Evolutionary conservation across 306 rosid genomes (phyloP).

Genomic region (Pueraria montana): DNA sequence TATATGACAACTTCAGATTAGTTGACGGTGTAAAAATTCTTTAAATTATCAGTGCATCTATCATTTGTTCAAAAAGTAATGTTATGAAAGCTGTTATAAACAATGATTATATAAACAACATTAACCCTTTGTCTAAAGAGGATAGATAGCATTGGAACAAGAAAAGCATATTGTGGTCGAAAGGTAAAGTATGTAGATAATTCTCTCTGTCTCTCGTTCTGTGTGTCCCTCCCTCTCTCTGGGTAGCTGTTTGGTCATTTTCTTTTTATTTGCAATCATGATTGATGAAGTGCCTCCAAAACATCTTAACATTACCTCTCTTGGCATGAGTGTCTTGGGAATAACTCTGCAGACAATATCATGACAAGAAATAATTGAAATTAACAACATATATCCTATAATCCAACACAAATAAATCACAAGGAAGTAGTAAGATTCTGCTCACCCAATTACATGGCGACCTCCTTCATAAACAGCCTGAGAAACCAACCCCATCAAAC

Average conservation of each 20-base stretch:
- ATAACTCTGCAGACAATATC: conserved; percentile 83
- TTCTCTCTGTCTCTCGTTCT: conserved; percentile 44
- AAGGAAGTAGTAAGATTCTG: neutral
- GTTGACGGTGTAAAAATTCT: neutral
- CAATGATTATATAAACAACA: neutral
- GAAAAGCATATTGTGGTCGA: conserved; percentile 26
- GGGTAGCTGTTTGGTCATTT: conserved; percentile 57
- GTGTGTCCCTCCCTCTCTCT: conserved; percentile 10
- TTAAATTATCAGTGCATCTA: neutral
- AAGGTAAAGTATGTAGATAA: conserved; percentile 51
- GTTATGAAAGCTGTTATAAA: neutral
- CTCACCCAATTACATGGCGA: conserved; percentile 94
- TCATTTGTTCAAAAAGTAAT: neutral
- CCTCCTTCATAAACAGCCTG: conserved; percentile 94
- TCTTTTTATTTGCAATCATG: conserved; percentile 42
- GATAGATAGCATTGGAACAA: conserved; percentile 44
- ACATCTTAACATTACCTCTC: conserved; percentile 77
- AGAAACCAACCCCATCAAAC: conserved; percentile 95
- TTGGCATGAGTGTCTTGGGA: conserved; percentile 97
- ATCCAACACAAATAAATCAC: conserved; percentile 2
- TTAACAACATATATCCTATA: conserved; percentile 1
- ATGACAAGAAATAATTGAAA: conserved; percentile 53
- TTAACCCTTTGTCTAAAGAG: conserved; percentile 18
- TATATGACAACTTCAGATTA: neutral
- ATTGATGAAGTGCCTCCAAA: conserved; percentile 42